Conservation (phyloP, 2,329 filamentous ascomycete genomes). For the Aureobasidium musti region DNA sequence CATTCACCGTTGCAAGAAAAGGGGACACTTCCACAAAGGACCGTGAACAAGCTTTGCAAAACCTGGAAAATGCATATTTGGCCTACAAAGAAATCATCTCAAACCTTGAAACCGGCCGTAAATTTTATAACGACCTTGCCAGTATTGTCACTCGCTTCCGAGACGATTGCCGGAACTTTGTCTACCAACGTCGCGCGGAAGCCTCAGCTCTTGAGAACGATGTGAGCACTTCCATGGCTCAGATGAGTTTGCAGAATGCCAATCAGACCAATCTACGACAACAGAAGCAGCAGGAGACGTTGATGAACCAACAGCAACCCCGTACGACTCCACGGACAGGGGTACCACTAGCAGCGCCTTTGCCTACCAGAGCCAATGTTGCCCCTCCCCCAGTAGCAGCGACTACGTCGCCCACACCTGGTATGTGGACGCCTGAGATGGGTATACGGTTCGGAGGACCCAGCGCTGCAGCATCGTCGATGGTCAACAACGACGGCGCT, state of each 20-base stretch:
- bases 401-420: constrained; percentile 43
- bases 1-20: constrained; percentile 71
- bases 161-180: constrained; percentile 77
- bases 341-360: constrained; percentile 58
- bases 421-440: constrained; percentile 78
- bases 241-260: constrained; percentile 53
- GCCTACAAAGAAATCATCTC: constrained; percentile 96
- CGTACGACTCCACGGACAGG: constrained; percentile 50
- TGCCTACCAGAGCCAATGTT: constrained; percentile 46
- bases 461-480: constrained; percentile 33
- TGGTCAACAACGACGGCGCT: constrained; percentile 33
- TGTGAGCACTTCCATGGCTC: constrained; percentile 61
- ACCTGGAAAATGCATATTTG: constrained; percentile 85
- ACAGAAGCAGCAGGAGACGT: constrained; percentile 46
- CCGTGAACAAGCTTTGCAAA: constrained; percentile 82
- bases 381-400: constrained; percentile 31
- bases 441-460: constrained; percentile 72
- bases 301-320: constrained; percentile 39
- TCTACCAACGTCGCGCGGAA: constrained; percentile 76
- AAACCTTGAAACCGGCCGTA: constrained; percentile 86
- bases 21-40: constrained; percentile 69
- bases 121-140: constrained; percentile 95
- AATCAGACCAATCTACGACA: constrained; percentile 48
- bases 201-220: constrained; percentile 74
- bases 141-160: constrained; percentile 83